Conservation (phyloP, 176 grass and related monocot species). For the Metroxylon sagu region DNA sequence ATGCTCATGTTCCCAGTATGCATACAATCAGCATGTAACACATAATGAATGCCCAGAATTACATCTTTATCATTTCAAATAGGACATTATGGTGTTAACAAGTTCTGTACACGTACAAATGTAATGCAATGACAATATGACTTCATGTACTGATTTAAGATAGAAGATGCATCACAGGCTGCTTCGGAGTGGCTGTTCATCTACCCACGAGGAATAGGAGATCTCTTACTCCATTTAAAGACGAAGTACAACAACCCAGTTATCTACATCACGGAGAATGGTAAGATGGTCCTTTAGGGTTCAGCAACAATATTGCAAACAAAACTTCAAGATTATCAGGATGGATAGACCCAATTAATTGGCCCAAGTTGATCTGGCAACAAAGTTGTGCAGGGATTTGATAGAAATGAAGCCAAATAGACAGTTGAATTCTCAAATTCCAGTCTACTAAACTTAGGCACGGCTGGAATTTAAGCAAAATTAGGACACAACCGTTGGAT, state of each 20-base stretch:
- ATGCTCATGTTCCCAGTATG: neutral
- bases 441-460: too few species aligned
- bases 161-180: conserved; percentile 11
- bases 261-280: too few species aligned
- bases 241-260: too few species aligned
- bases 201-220: too few species aligned
- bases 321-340: neutral
- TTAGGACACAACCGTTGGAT: too few species aligned
- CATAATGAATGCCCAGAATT: neutral
- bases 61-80: neutral
- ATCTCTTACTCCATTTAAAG: too few species aligned
- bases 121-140: neutral
- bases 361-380: too few species aligned
- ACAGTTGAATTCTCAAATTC: too few species aligned
- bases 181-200: conserved; percentile 11
- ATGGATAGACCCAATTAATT: neutral
- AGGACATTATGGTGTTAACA: neutral
- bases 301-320: conserved; percentile 6
- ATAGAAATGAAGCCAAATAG: too few species aligned
- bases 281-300: neutral
- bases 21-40: neutral
- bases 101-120: neutral
- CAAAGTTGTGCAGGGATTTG: too few species aligned
- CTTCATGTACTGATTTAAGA: neutral
- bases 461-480: too few species aligned